These are phyloP conservation scores for Spathaspora gorwiae DNA, from an alignment of 805 yeast genomes.

Conservation along the genomic window DNA sequence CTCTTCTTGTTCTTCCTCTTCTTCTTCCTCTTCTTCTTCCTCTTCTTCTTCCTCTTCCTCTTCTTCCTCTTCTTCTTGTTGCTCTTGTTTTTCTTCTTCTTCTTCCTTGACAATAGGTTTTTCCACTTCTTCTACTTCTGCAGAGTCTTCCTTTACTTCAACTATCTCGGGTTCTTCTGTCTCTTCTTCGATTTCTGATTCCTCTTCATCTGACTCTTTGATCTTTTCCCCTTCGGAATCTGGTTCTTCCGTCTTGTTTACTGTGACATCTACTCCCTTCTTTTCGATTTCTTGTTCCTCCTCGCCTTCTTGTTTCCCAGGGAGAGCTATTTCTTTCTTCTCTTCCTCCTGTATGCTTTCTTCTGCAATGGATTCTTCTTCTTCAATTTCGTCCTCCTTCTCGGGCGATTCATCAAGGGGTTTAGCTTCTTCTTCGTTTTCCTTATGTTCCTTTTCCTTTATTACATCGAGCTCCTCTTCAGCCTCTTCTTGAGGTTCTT, in stretches of 20 bases:
- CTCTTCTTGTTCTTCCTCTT: conserved; percentile 5
- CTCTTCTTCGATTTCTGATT: conserved; percentile 6
- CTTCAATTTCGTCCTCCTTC: too few relatives aligned
- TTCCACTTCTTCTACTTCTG: not conserved
- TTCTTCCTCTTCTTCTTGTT: conserved; percentile 1
- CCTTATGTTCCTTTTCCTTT: conserved; percentile 4
- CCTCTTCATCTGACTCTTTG: conserved; percentile 2
- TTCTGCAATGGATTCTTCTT: not conserved
- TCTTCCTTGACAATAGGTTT: not conserved
- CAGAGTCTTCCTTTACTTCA: conserved; percentile 2
- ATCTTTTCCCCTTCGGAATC: conserved; percentile 4
- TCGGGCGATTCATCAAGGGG: not conserved
- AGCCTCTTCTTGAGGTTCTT: conserved; percentile 2
- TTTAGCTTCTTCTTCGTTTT: conserved; percentile 8
- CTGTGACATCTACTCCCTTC: not conserved
- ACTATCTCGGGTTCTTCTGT: conserved; percentile 4
- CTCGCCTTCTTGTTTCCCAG: conserved; percentile 3
- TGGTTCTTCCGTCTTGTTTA: conserved; percentile 4
- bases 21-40: not conserved
- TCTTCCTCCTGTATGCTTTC: not conserved
- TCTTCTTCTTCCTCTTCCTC: not conserved
- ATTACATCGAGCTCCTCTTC: conserved; percentile 5
- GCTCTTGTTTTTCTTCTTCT: not conserved
- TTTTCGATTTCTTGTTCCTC: not conserved
- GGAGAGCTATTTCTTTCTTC: not conserved